phyloP scores from a whole-genome alignment of 495 filamentous ascomycete species.

The Aspergillus taichungensis region DNA sequence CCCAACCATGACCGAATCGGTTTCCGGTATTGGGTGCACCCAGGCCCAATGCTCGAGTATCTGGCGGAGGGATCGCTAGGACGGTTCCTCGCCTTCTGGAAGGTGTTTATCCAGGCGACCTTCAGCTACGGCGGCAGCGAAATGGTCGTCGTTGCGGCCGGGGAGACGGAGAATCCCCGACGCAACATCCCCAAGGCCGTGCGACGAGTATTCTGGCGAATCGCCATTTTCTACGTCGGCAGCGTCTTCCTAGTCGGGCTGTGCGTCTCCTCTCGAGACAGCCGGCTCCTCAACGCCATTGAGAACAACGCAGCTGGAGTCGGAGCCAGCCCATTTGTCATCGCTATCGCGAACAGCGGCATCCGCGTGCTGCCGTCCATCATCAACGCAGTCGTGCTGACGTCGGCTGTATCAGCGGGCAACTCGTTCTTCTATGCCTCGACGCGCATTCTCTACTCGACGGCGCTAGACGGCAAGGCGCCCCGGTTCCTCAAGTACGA shows the following conservation, averaged over 20 bases:
- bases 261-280: slow-evolving; percentile 16
- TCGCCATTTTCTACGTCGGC: slow-evolving; percentile 66
- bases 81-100: slow-evolving; percentile 38
- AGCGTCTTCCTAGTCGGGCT: slow-evolving; percentile 45
- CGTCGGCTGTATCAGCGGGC: slow-evolving; percentile 53
- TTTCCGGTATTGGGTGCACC: slow-evolving; percentile 41
- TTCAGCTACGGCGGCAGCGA: slow-evolving; percentile 53
- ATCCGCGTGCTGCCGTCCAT: slow-evolving; percentile 59
- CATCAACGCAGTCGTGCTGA: slow-evolving; percentile 66
- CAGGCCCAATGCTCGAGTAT: slow-evolving; percentile 40
- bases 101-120: slow-evolving; percentile 29
- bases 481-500: slow-evolving; percentile 45
- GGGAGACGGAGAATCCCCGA: slow-evolving; percentile 68
- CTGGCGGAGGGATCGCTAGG: slow-evolving; percentile 24
- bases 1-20: slow-evolving; percentile 18
- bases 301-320: background rate
- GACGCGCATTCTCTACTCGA: slow-evolving; percentile 60
- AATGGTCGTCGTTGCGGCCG: slow-evolving; percentile 64
- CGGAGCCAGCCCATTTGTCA: slow-evolving; percentile 24
- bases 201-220: slow-evolving; percentile 71
- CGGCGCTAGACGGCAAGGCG: slow-evolving; percentile 56
- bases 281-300: slow-evolving; percentile 11
- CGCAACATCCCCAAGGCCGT: slow-evolving; percentile 69
- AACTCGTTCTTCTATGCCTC: slow-evolving; percentile 70
- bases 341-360: slow-evolving; percentile 46